Evolutionary conservation across 352 stramenopile genomes (phyloP), one percentile per base, ranked within the genome.

Genomic region (Bremia lactucae): DNA sequence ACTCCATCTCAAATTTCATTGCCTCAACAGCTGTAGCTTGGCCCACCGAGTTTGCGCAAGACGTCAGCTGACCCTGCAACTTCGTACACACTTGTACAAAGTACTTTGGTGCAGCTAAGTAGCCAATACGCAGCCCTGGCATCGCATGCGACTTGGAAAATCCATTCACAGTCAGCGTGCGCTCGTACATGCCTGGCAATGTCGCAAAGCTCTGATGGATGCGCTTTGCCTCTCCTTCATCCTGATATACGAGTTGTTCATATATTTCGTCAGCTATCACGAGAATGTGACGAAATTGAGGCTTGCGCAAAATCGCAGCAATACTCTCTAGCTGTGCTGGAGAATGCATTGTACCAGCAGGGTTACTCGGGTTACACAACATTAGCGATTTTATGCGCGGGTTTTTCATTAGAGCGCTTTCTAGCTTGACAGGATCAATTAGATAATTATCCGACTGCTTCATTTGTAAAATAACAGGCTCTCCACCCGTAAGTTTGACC

Each of bases 81-180:
- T 92, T 97, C 11, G 82, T 87, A 35, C 75, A 83, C 20, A 88
- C 75, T 45, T 93, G 80, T 6, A 87, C 78, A 54, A 97, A 81
- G 44, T 72, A 72, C 46, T 72, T 72, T 2, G 77, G 72, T 0
- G 65, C 72, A 11, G 79, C 91, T 35, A 97, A 47, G 70, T 97
- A 97, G 16, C 93, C 95, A 22, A 98, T 72, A 42, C 94, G 70
- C 24, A 97, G 87, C 23, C 95, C 95, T 3, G 94, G 96, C 95
- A 98, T 98, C 23, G 93, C 94, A 56, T 97, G 86, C 21, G 83
- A 87, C 73, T 98, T 98, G 39, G 84, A 97, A 50, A 98, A 98
- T 2, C 95, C 94, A 56, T 98, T 98, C 20, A 98, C 62, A 14
- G 94, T 83, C 24, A 97, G 65, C 31, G 92, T 98, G 15, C 91